Evolutionary conservation across 1,284 basidiomycete genomes (phyloP).

Genomic region (Fistulinella cinereoalba): DNA sequence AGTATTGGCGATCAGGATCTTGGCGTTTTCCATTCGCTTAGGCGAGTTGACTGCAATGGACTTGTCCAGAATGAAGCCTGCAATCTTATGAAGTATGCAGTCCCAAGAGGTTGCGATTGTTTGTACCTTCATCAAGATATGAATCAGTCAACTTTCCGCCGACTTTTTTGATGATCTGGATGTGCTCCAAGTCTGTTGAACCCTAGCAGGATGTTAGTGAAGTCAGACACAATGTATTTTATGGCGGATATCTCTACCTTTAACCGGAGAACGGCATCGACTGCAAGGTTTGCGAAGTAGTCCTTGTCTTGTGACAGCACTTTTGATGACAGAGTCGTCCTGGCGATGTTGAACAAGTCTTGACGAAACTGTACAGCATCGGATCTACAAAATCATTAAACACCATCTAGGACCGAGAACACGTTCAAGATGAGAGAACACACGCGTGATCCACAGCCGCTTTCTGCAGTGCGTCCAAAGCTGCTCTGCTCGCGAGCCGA

Average conservation of each 20-base stretch:
- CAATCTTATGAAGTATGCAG: no score
- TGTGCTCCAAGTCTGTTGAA: constrained; percentile 96
- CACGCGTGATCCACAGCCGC: constrained; percentile 85
- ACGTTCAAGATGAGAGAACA: constrained; percentile 28
- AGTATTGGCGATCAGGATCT: constrained; percentile 97
- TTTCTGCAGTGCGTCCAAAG: constrained; percentile 80
- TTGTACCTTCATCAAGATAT: constrained; percentile 90
- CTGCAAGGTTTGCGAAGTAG: constrained; percentile 98
- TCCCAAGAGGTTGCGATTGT: background rate
- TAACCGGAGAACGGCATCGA: constrained; percentile 92
- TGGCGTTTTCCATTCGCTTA: constrained; percentile 92
- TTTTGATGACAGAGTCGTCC: constrained; percentile 95
- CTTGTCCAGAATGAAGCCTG: constrained; percentile 92
- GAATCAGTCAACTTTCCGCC: constrained; percentile 98
- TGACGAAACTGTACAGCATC: constrained; percentile 78
- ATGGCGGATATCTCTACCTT: constrained; percentile 51
- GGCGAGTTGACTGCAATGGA: constrained; percentile 93
- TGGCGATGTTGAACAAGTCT: constrained; percentile 95
- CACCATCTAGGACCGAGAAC: background rate
- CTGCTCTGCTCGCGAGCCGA: constrained; percentile 87
- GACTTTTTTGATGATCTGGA: constrained; percentile 99
- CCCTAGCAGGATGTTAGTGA: constrained; percentile 49
- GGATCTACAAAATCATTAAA: constrained; percentile 41
- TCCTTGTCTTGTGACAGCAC: constrained; percentile 97
- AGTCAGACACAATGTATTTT: background rate